A percentile compares a stretch with the other conserved stretches of the same genome.
Evolutionary conservation across 108 stramenopile species (phyloP).

Genomic region (Hondaea fermentalgiana): DNA sequence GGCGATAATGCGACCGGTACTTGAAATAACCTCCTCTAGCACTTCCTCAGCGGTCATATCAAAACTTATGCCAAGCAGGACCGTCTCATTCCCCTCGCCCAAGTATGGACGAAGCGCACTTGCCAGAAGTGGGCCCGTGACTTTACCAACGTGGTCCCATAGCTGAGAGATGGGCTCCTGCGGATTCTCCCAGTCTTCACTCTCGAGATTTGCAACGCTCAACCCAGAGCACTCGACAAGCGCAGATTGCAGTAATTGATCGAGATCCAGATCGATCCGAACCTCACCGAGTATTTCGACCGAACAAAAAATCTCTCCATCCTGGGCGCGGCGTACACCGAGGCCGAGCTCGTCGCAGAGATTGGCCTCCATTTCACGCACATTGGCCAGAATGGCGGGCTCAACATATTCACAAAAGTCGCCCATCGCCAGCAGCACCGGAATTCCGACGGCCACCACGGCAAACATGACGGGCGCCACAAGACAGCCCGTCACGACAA

Average conservation of each 20-base stretch:
- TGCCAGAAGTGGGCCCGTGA: not conserved
- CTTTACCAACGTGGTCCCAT: not conserved
- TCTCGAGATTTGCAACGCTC: not conserved
- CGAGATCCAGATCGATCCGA: not conserved
- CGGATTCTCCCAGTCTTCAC: not conserved
- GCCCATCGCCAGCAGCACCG: not conserved
- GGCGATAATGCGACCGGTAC: not conserved
- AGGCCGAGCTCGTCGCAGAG: not conserved
- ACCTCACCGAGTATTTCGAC: not conserved
- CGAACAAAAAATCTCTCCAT: not conserved
- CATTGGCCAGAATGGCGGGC: not conserved
- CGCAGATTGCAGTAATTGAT: not conserved
- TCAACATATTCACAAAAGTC: not conserved
- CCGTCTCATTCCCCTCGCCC: not conserved
- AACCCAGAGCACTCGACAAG: not conserved
- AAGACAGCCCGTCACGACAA: not conserved
- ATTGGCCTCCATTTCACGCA: not conserved
- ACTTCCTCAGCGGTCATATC: not conserved
- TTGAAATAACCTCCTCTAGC: not conserved
- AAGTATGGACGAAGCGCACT: not conserved
- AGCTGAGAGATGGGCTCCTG: conserved; percentile 8
- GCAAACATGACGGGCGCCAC: not conserved
- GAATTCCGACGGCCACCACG: not conserved
- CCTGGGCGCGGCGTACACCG: not conserved
- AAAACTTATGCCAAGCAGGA: not conserved